Evolutionary conservation across 495 filamentous ascomycete genomes (phyloP), one percentile per base, ranked within the genome.

Genomic region (Penicillium arizonense): DNA sequence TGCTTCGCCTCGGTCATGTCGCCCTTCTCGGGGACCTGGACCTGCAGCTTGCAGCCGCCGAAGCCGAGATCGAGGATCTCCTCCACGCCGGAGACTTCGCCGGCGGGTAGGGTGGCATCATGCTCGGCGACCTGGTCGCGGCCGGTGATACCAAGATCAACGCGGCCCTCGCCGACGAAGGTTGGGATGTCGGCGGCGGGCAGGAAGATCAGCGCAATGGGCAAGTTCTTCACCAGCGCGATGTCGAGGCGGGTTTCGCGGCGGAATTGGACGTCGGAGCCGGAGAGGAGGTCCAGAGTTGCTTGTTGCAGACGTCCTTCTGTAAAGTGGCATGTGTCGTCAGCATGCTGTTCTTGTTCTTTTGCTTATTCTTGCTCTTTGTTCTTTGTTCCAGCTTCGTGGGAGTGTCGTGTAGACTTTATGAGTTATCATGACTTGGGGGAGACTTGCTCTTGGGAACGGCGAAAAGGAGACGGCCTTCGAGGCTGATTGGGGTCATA

Each of bases 131-230:
- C 89, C 60, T 96, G 90, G 69, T 98, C 95, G 46, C 82, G 80
- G 33, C 94, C 94, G 0, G 94, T 98, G 56, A 98, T 98, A 47
- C 94, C 94, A 5, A 98, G 72, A 64, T 95, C 91, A 12, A 97
- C 94, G 44, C 87, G 83, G 26, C 94, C 94, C 68, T 97, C 91
- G 24, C 92, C 94, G 38, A 98, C 91, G 59, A 97, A 97, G 47
- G 89, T 93, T 23, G 94, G 95, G 64, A 98, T 98, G 69, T 97
- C 94, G 48, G 89, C 92, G 32, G 91, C 94, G 21, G 94, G 94
- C 34, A 98, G 90, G 80, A 98, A 98, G 71, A 98, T 83, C 55
- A 98, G 89, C 11, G 93, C 95, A 53, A 98, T 90, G 28, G 89
- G 90, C 30, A 92, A 83, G 74, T 97, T 97, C 77, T 94, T 89